Percentiles rank a stretch among this genome's conserved stretches.
These are phyloP conservation scores for Schizosaccharomyces versatilis DNA, from an alignment of 1,139 yeast genomes.

Conservation along the genomic window DNA sequence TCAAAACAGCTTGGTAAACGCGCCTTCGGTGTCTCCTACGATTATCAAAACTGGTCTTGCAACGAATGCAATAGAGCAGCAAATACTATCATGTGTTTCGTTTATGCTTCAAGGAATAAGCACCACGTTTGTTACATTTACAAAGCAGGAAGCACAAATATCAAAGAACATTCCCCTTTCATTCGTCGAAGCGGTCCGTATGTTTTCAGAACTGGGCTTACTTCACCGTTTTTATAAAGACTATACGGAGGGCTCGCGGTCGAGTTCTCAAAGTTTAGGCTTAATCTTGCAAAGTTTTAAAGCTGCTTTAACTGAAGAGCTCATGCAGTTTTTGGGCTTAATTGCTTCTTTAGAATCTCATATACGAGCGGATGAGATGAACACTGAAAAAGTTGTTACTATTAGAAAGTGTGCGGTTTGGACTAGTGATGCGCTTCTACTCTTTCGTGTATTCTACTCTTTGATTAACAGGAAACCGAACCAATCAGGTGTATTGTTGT, in stretches of 20 bases:
- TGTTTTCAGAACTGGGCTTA: constrained; percentile 51
- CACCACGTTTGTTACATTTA: constrained; percentile 36
- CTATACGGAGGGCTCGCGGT: constrained; percentile 17
- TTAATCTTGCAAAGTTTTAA: constrained; percentile 30
- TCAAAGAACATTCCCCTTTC: constrained; percentile 38
- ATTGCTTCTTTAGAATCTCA: constrained; percentile 32
- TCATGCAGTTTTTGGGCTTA: constrained; percentile 32
- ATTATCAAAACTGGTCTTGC: not conserved
- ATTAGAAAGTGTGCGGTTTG: constrained; percentile 13
- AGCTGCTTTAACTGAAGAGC: constrained; percentile 32
- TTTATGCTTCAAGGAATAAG: constrained; percentile 56
- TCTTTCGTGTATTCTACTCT: constrained; percentile 33
- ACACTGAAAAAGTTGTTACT: constrained; percentile 4
- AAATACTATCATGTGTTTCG: constrained; percentile 35
- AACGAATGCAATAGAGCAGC: constrained; percentile 21
- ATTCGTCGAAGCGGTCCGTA: constrained; percentile 33
- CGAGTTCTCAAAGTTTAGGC: constrained; percentile 16
- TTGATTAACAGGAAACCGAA: constrained; percentile 22
- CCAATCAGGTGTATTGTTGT: constrained; percentile 30
- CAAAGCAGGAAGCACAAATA: constrained; percentile 21
- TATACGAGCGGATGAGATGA: constrained; percentile 16
- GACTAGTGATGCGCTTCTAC: constrained; percentile 30
- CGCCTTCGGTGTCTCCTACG: not conserved
- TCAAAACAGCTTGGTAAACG: not conserved
- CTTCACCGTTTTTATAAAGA: constrained; percentile 30